Evolutionary conservation across 2,329 filamentous ascomycete genomes (phyloP), one percentile per base, ranked within the genome.

Genomic region (Alternaria metachromatica): DNA sequence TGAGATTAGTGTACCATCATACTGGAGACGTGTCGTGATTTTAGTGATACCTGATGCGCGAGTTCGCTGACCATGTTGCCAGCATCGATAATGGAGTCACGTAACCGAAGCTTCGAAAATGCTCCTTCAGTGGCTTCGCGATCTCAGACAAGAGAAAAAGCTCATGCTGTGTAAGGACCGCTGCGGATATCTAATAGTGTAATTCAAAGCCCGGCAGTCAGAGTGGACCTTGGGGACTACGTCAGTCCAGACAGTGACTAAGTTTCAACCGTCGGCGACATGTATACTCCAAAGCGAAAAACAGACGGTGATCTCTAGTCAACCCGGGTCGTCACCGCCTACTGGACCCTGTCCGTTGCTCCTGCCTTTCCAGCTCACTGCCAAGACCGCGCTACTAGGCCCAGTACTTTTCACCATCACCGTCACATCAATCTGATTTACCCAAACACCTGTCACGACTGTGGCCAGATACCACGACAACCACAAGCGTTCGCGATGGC

Each of bases 21-120:
- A 1, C 0, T 3, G 0, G 5, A 37, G 8, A n/a, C n/a, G n/a
- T n/a, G n/a, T n/a, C n/a, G n/a, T n/a, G n/a, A n/a, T n/a, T n/a
- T n/a, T n/a, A n/a, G n/a, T n/a, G n/a, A n/a, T n/a, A n/a, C 5
- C 26, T 11, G 5, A 3, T 4, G 45, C 15, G 21, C 4, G 10
- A 18, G n/a, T 15, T 37, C 8, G 0, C 9, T 11, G 25, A 4
- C 5, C 30, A 21, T 21, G 18, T 3, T 33, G 26, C 6, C 28
- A 30, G 15, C 5, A n/a, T 20, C 0, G 3, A 23, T 3, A 37
- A 2, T 5, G 6, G 12, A 4, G 20, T 13, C 1, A 37, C 4
- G 4, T 5, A 37, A 2, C 33, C 33, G 15, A n/a, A 37, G n/a
- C n/a, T n/a, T n/a, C n/a, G n/a, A n/a, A n/a, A n/a, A n/a, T n/a